Base-by-base conservation (phyloP, 2,329 filamentous ascomycete genomes). In the Arthroderma sp. region DNA sequence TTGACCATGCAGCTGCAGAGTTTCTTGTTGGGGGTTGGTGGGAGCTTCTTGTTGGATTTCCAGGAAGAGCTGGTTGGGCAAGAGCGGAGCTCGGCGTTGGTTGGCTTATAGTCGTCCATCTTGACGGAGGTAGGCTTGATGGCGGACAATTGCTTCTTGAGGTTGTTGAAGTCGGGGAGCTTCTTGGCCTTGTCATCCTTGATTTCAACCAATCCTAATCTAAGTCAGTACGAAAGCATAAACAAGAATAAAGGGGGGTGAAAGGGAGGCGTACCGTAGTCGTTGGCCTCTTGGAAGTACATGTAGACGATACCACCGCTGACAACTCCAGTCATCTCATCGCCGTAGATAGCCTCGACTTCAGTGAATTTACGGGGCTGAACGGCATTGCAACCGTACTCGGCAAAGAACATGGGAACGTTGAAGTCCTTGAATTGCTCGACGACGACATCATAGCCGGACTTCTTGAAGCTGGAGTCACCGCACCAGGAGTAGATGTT, bases 401-500 rank as follows among this genome's bases (percentile, higher is more conserved):
- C 91, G 53, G 91, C 91, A 64, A 98, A 95, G 80, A 98, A 98
- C 58, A 87, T 84, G 39, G 91, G 91, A 3, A 96, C 86, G 6
- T 85, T 86, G 74, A 91, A 98, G 62, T 82, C 78, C 48, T 72
- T 65, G 71, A 95, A 98, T 69, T 95, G 89, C 53, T 85, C 66
- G 55, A 87, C 87, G 63, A 89, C 83, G 46, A 79, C 74, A 52
- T 82, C 73, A 68, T 88, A 98, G 44, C 86, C 86, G 3, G 91
- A 95, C 48, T 73, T 61, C 32, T 72, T 60, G 70, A 83, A 91
- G 57, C 72, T 78, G 59, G 85, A 94, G 55, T 88, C 66, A 55
- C 89, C 91, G 64, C 91, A 98, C 91, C 91, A 98, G 43, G 88
- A 94, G 76, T 98, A 98, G 70, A 96, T 94, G 75, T 98, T 98